phyloP scores from a whole-genome alignment of 768 basidiomycete genomes.

The Collybia sordida region DNA sequence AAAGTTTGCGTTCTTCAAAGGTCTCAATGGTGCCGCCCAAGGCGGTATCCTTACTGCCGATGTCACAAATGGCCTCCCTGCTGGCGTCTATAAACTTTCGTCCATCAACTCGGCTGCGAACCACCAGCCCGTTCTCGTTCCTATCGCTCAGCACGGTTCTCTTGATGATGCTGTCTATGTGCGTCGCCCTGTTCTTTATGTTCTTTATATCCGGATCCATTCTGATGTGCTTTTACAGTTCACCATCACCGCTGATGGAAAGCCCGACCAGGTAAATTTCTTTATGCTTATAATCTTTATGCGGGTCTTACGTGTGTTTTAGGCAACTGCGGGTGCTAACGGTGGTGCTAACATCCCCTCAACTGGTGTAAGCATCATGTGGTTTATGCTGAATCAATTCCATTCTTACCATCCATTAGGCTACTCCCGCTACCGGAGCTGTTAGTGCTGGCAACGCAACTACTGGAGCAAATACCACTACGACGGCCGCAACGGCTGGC shows the following conservation, averaged over 20 bases:
- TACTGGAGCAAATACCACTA: background rate
- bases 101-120: slow-evolving; percentile 49
- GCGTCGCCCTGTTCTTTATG: slow-evolving; percentile 6
- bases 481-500: background rate
- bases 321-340: slow-evolving; percentile 1
- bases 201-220: background rate
- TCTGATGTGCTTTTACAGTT: slow-evolving; percentile 14
- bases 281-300: background rate
- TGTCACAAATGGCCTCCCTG: slow-evolving; percentile 53
- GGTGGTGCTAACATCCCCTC: slow-evolving; percentile 1
- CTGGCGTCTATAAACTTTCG: slow-evolving; percentile 48
- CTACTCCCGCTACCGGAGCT: background rate
- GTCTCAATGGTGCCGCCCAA: slow-evolving; percentile 44
- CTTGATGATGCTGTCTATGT: slow-evolving; percentile 39
- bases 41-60: slow-evolving; percentile 44
- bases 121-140: slow-evolving; percentile 39
- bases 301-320: background rate
- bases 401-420: background rate
- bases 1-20: slow-evolving; percentile 60
- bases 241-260: slow-evolving; percentile 19
- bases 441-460: background rate
- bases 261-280: background rate
- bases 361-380: slow-evolving; percentile 1
- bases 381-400: background rate
- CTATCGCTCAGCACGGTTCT: slow-evolving; percentile 39